Conservation (phyloP, 2,329 filamentous ascomycete species). For the Fusarium sp. region DNA sequence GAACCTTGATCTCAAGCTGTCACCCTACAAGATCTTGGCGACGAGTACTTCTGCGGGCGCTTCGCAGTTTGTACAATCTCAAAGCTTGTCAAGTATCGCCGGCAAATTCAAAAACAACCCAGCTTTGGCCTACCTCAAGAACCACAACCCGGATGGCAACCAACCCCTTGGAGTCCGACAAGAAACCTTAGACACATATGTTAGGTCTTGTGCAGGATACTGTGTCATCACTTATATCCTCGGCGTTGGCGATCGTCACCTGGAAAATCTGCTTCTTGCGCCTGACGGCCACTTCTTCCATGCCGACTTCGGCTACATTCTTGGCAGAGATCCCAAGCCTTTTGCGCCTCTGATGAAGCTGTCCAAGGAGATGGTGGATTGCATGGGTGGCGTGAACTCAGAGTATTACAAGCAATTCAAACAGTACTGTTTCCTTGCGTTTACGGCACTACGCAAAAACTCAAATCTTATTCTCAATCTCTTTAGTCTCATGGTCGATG, state of each 20-base stretch:
- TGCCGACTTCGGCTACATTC: slow-evolving; percentile 97
- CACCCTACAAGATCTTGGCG: slow-evolving; percentile 95
- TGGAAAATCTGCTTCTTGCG: slow-evolving; percentile 92
- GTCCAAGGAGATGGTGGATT: slow-evolving; percentile 97
- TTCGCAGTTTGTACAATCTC: slow-evolving; percentile 92
- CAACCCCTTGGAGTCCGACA: slow-evolving; percentile 88
- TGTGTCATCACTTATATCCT: slow-evolving; percentile 99
- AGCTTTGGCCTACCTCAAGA: slow-evolving; percentile 84
- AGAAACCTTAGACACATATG: slow-evolving; percentile 93
- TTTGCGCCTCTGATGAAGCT: slow-evolving; percentile 98
- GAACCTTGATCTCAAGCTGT: slow-evolving; percentile 93
- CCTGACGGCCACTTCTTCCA: slow-evolving; percentile 97
- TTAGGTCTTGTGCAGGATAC: slow-evolving; percentile 96
- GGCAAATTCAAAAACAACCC: slow-evolving; percentile 81
- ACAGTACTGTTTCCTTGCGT: slow-evolving; percentile 95
- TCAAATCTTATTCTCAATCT: slow-evolving; percentile 93
- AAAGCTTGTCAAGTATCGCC: slow-evolving; percentile 83
- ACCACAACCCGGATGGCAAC: slow-evolving; percentile 87
- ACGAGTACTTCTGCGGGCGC: slow-evolving; percentile 90
- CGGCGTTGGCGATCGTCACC: slow-evolving; percentile 93
- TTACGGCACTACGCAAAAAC: slow-evolving; percentile 88
- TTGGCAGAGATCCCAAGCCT: slow-evolving; percentile 95
- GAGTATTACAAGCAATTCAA: slow-evolving; percentile 90
- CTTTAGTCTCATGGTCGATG: slow-evolving; percentile 97
- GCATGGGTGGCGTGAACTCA: slow-evolving; percentile 88